These are phyloP conservation scores for Aspergillus candidus DNA, from an alignment of 2,329 filamentous ascomycete species.

Conservation along the genomic window DNA sequence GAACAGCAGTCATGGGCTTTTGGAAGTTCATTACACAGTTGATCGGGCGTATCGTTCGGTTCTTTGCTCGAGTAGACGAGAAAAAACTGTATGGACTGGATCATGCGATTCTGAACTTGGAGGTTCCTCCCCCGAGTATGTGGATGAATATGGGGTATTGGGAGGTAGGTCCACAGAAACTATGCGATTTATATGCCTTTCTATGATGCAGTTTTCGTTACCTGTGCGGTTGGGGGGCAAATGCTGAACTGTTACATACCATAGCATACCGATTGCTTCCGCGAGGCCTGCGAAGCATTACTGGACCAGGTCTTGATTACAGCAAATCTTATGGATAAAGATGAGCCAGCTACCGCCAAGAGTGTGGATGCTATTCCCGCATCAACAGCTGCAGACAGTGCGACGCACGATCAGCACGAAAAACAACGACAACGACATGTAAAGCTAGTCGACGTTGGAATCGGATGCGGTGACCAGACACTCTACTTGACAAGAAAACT, in stretches of 20 bases:
- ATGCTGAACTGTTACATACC: background rate
- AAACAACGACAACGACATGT: conserved; percentile 5
- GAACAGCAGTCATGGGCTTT: background rate
- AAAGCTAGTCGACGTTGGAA: conserved; percentile 47
- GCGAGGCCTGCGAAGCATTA: conserved; percentile 46
- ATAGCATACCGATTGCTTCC: conserved; percentile 33
- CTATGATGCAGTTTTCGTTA: background rate
- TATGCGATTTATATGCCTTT: background rate
- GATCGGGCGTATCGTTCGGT: background rate
- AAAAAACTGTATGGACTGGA: conserved; percentile 45
- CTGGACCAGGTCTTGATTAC: conserved; percentile 43
- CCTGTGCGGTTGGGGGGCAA: background rate
- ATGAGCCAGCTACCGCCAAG: no score
- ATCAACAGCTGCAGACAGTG: background rate
- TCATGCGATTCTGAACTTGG: conserved; percentile 52
- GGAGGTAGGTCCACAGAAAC: conserved; percentile 34
- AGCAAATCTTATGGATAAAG: conserved; percentile 34
- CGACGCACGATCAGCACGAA: no score
- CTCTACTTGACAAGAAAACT: conserved; percentile 37
- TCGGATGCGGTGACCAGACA: conserved; percentile 56
- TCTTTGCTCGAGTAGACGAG: background rate
- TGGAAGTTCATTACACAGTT: conserved; percentile 4
- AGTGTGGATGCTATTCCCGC: conserved; percentile 4
- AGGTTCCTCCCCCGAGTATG: conserved; percentile 45
- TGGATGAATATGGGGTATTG: conserved; percentile 62